Evolutionary conservation across 805 yeast genomes (phyloP).

Genomic region (Wickerhamiella musiphila): DNA sequence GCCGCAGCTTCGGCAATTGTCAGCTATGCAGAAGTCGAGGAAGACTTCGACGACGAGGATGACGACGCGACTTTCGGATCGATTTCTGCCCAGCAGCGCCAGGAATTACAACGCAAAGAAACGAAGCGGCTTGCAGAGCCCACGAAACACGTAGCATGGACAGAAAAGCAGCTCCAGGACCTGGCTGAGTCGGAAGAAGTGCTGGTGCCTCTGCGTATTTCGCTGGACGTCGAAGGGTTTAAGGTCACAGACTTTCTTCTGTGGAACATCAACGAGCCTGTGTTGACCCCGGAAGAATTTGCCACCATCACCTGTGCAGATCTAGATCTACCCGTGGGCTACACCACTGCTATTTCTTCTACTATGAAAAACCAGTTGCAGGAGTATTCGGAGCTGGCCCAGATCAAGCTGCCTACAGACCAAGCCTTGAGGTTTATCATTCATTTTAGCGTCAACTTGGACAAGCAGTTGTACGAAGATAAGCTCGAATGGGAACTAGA

Average conservation of each 20-base stretch:
- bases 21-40: constrained; percentile 73
- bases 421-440: constrained; percentile 58
- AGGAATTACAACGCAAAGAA: constrained; percentile 12
- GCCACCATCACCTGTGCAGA: constrained; percentile 69
- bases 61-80: constrained; percentile 15
- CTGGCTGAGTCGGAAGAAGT: constrained; percentile 27
- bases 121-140: constrained; percentile 26
- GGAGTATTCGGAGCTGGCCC: constrained; percentile 46
- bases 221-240: constrained; percentile 37
- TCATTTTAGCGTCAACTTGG: constrained; percentile 64
- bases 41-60: constrained; percentile 38
- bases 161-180: constrained; percentile 23
- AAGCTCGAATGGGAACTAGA: constrained; percentile 85
- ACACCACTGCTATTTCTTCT: constrained; percentile 44
- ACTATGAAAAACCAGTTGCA: constrained; percentile 69
- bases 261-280: constrained; percentile 55
- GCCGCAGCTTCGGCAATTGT: constrained; percentile 32
- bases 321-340: constrained; percentile 53
- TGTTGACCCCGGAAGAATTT: constrained; percentile 54
- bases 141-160: constrained; percentile 23
- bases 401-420: constrained; percentile 50
- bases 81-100: not conserved
- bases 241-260: constrained; percentile 47
- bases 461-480: constrained; percentile 74
- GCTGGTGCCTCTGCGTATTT: constrained; percentile 50